Evolutionary conservation across 192 early-diverging fungal genomes (phyloP), one percentile per base, ranked within the genome.

Genomic region (Oehlia diaphana): DNA sequence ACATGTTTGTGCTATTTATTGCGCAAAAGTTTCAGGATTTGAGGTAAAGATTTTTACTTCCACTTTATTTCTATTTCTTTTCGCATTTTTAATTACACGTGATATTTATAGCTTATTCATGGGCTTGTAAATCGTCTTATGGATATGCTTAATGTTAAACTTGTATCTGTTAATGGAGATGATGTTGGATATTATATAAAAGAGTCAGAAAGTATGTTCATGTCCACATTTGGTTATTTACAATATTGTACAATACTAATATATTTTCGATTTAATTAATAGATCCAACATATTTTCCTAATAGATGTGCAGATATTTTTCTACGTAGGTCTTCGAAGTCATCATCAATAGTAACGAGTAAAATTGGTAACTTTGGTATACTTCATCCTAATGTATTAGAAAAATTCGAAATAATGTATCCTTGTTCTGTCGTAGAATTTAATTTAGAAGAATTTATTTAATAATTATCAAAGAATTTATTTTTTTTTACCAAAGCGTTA

Each of bases 361-460:
- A 88, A 44, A 90, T 99, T 76, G 98, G 97, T 42, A 83, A 86
- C 65, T 93, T 98, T 80, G 98, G 98, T 67, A 93, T 98, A 61
- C 83, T 98, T 21, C 97, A 99, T 81, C 98, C 97, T 28, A 89
- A 93, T 76, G 96, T 98, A 2, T 82, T 98, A 76, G 87, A 86
- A 72, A 92, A 92, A 83, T 99, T 93, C 83, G 95, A 93, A 70
- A 86, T 99, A 63, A 85, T 85, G 49, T 94, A 94, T 83, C 96
- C 98, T 13, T 92, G 92, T 77, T 94, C 95, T 53, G 91, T 92
- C 47, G 83, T 99, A 78, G 98, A 99, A 88, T 92, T 99, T 84
- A 95, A 96, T 86, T 85, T 99, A 63, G 98, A 98, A 88, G 93
- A 92, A 44, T 97, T 99, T 90, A 84, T 99, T 74, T 98, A 89